Evolutionary conservation across 495 filamentous ascomycete species (phyloP).

Genomic region (Beverwykella pulmonaria): DNA sequence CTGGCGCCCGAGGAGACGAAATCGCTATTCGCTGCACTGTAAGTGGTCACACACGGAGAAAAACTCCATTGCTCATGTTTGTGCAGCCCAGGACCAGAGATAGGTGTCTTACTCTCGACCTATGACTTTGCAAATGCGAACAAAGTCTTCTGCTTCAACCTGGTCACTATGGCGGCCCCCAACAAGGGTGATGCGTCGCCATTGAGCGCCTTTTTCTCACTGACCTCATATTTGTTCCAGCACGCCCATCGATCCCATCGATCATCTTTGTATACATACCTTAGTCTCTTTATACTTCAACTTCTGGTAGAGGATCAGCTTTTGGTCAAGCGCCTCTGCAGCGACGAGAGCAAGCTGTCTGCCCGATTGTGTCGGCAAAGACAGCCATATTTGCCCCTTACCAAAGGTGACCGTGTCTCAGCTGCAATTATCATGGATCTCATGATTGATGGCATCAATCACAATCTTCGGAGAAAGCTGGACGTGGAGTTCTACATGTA

Average conservation of each 20-base stretch:
- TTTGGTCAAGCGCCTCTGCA: constrained; percentile 82
- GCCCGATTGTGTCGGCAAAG: constrained; percentile 89
- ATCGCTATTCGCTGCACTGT: constrained; percentile 71
- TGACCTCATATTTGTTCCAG: constrained; percentile 89
- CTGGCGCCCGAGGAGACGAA: constrained; percentile 73
- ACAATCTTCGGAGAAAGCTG: constrained; percentile 84
- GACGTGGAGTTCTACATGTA: constrained; percentile 82
- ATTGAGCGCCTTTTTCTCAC: constrained; percentile 79
- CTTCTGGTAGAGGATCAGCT: constrained; percentile 85
- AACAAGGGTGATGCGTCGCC: constrained; percentile 72
- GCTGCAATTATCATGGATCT: constrained; percentile 79
- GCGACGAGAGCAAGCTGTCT: constrained; percentile 71
- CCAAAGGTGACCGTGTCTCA: constrained; percentile 68
- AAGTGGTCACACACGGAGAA: constrained; percentile 40
- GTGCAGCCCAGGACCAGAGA: constrained; percentile 74
- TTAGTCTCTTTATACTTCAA: constrained; percentile 80
- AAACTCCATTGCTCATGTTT: neutral
- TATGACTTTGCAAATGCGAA: constrained; percentile 96
- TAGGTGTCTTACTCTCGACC: constrained; percentile 75
- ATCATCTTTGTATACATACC: constrained; percentile 75
- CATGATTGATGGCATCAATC: constrained; percentile 86
- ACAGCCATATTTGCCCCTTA: constrained; percentile 80
- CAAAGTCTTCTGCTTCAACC: constrained; percentile 88
- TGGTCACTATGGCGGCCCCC: constrained; percentile 65
- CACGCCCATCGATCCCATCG: constrained; percentile 85